Base-by-base conservation (phyloP, 257 asterid genomes). In the Solanum paucissectum region DNA sequence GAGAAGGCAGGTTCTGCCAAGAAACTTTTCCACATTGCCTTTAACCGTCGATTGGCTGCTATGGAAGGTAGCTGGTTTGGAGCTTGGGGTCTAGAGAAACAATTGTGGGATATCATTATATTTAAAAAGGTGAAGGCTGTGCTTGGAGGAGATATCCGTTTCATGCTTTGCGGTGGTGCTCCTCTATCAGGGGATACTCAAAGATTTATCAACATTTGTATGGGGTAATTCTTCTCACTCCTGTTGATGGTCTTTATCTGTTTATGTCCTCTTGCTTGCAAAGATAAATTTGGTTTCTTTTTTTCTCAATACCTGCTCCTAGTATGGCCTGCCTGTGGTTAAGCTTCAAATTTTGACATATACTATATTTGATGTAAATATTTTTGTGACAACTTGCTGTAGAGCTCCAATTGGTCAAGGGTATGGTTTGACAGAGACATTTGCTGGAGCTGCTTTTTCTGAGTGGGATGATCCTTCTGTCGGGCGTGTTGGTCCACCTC, bases 141-240 rank as follows among this genome's bases (percentile, higher is more conserved):
- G 71, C 98, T 96, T 91, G 99, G 98, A 86, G 98, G 99, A 88
- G 91, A 94, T 89, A 95, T 95, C 85, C 93, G 99, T 62, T 93
- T 95, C 89, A 95, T 96, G 98, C 99, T 96, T 88, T 95, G 98
- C 71, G 99, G 99, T n/a, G 98, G 99, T 90, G 99, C 99, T 91
- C 98, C 99, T 92, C 88, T 96, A 89, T 93, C 99, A 55, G 96
- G 97, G 64, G 98, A 96, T 92, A 90, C 97, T 64, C 99, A 96
- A 91, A 90, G 99, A 92, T 96, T 96, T 85, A 95, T 96, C 94
- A 96, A 96, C 93, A 96, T 96, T 72, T 96, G 99, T 92, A 92
- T 96, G 91, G 98, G 98, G 99, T 95, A 95, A 91, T 81, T 77
- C 68, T 85, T 91, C 90, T 87, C 87, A 66, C 82, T 37, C 85